These are phyloP conservation scores for Aspergillus transmontanensis DNA, from an alignment of 2,329 filamentous ascomycete species.

Conservation along the genomic window DNA sequence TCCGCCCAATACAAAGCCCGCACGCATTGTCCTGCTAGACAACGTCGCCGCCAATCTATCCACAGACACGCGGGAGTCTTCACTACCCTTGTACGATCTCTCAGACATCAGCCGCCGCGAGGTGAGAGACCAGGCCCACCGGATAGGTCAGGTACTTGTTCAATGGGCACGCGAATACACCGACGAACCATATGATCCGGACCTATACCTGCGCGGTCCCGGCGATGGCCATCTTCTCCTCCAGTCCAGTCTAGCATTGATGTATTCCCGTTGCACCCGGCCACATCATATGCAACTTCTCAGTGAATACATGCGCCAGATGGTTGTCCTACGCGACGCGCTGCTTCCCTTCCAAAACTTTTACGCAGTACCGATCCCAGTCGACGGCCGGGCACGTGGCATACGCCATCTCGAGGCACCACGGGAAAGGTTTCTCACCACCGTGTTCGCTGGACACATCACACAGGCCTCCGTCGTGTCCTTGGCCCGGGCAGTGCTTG, in stretches of 20 bases:
- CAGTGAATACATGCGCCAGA: slow-evolving; percentile 29
- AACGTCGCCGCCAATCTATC: slow-evolving; percentile 23
- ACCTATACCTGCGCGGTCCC: slow-evolving; percentile 21
- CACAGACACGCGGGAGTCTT: slow-evolving; percentile 22
- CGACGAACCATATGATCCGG: slow-evolving; percentile 2
- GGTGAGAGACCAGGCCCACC: slow-evolving; percentile 18
- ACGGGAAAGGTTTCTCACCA: slow-evolving; percentile 18
- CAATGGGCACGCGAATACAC: slow-evolving; percentile 17
- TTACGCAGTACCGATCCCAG: slow-evolving; percentile 22
- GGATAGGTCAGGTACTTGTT: slow-evolving; percentile 19
- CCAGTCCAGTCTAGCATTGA: slow-evolving; percentile 20
- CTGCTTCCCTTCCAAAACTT: slow-evolving; percentile 25
- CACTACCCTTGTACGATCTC: slow-evolving; percentile 14
- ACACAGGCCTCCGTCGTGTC: slow-evolving; percentile 15
- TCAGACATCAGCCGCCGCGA: slow-evolving; percentile 18
- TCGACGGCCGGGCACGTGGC: slow-evolving; percentile 15
- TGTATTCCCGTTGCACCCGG: slow-evolving; percentile 23
- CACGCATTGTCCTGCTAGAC: slow-evolving; percentile 18
- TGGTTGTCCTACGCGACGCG: slow-evolving; percentile 25
- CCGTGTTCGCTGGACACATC: slow-evolving; percentile 16
- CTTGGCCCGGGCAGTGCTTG: slow-evolving; percentile 19
- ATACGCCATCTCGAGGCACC: slow-evolving; percentile 18
- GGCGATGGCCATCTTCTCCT: slow-evolving; percentile 26
- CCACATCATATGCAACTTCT: slow-evolving; percentile 27
- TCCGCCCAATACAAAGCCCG: slow-evolving; percentile 4